Evolutionary conservation across 176 grass and related monocot genomes (phyloP), one percentile per base, ranked within the genome.

Genomic region (Musa beccarii): DNA sequence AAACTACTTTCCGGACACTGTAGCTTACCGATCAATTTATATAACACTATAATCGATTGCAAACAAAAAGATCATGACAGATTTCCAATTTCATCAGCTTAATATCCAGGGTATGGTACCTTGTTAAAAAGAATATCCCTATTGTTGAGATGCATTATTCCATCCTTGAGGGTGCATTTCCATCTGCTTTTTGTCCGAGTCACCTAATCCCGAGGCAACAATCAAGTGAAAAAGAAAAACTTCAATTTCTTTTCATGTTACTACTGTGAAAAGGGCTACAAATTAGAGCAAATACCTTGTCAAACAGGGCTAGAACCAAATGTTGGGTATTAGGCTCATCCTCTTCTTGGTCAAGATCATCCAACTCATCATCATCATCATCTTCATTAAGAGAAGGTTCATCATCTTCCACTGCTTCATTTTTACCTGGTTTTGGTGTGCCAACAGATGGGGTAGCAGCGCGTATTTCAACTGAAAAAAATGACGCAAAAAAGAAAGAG

Each of bases 91-190:
- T 50, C 11, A 62, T 22, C 72, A 75, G 17, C 15, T 22, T n/a
- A 62, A 79, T 4, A 25, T 13, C 16, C 22, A 24, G 51, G 34
- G 68, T 49, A 74, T 8, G 29, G 0, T 56, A 87, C 85, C 85
- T 87, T 87, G 71, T 84, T 87, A 63, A 87, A 87, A 69, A 87
- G 85, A 54, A 87, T 74, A 84, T 87, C 85, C 67, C 77, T 87
- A 54, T 49, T 72, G 26, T 87, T 81, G 56, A 87, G 76, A 80
- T 84, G 81, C 85, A 87, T 84, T 69, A 87, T 87, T 50, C 85
- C 85, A 73, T 80, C 77, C 78, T 87, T 87, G 59, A 87, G 79
- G 17, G 81, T 84, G 71, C 85, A 87, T 56, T 87, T 87, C 85
- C 85, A 87, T 72, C 73, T 83, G 73, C 75, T 87, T 71, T 87